phyloP scores from a whole-genome alignment of 1,139 yeast species.

The Hyphopichia buzzinii region DNA sequence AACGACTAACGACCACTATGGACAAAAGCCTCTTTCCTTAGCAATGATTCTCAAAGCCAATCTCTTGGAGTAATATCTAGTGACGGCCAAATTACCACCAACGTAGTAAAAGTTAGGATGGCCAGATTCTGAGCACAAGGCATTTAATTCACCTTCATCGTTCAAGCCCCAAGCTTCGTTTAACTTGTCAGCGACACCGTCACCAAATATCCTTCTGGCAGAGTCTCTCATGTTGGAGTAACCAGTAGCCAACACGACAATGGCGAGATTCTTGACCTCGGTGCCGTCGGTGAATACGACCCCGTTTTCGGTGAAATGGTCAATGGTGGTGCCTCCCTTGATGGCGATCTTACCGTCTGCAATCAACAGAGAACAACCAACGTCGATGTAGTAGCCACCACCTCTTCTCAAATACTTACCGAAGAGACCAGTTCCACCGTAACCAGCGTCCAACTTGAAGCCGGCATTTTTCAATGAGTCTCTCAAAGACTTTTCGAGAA shows the following conservation, averaged over 20 bases:
- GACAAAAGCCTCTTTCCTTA: conserved; percentile 10
- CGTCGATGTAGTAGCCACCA: conserved; percentile 47
- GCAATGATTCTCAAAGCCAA: conserved; percentile 33
- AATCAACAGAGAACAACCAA: conserved; percentile 38
- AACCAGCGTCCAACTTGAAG: conserved; percentile 39
- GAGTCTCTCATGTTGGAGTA: conserved; percentile 42
- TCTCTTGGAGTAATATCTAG: conserved; percentile 32
- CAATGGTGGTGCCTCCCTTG: conserved; percentile 29
- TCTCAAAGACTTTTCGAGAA: conserved; percentile 26
- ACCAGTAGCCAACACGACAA: conserved; percentile 46
- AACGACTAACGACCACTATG: background rate
- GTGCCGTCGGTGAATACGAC: conserved; percentile 40
- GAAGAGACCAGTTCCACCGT: conserved; percentile 41
- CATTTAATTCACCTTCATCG: conserved; percentile 33
- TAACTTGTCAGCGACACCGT: conserved; percentile 26
- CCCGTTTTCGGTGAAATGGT: conserved; percentile 30
- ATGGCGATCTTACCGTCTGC: conserved; percentile 35
- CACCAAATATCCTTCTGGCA: conserved; percentile 33
- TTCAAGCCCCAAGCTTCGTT: conserved; percentile 33
- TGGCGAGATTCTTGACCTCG: conserved; percentile 26
- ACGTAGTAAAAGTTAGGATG: conserved; percentile 35
- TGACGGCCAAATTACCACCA: conserved; percentile 38
- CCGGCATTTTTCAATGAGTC: conserved; percentile 30
- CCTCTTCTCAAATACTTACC: conserved; percentile 40
- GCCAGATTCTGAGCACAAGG: conserved; percentile 36